Percentiles rank a stretch among this genome's conserved stretches.
These are phyloP conservation scores for Xanthoconium separans DNA, from an alignment of 1,284 basidiomycete genomes.

Conservation along the genomic window DNA sequence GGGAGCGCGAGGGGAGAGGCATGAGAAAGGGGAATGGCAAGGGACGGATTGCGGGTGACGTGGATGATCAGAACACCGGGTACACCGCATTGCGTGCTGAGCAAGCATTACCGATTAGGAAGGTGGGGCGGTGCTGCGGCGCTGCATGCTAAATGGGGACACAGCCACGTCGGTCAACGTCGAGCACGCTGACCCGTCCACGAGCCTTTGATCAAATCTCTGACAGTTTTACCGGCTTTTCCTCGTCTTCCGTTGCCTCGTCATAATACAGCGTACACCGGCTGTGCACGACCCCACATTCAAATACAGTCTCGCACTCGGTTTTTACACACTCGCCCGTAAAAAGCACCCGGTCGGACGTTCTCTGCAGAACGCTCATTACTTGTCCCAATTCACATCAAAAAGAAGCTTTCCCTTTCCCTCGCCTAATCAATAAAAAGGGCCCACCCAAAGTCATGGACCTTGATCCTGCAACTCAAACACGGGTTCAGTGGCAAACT, in stretches of 20 bases:
- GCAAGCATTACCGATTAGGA: constrained; percentile 11
- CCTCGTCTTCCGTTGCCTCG: constrained; percentile 6
- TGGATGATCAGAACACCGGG: constrained; percentile 5
- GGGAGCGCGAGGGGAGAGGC: neutral
- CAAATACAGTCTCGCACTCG: constrained; percentile 15
- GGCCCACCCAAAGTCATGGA: constrained; percentile 29
- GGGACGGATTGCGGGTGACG: neutral
- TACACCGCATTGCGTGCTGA: constrained; percentile 13
- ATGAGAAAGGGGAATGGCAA: neutral
- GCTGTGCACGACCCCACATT: constrained; percentile 20
- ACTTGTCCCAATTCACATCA: constrained; percentile 32
- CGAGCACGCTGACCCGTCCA: constrained; percentile 15
- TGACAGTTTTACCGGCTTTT: constrained; percentile 17
- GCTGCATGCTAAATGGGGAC: constrained; percentile 34
- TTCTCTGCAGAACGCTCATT: constrained; percentile 33
- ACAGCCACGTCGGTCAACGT: constrained; percentile 32
- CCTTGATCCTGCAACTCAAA: constrained; percentile 31
- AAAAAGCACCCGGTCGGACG: constrained; percentile 12
- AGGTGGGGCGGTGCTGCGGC: constrained; percentile 34
- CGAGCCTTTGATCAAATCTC: too few relatives aligned
- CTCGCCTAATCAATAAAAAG: constrained; percentile 40
- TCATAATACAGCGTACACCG: neutral
- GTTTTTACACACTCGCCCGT: constrained; percentile 8
- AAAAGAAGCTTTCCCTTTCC: constrained; percentile 34
- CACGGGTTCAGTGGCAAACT: constrained; percentile 36